phyloP scores from a whole-genome alignment of 768 basidiomycete genomes.

The Mycena rebaudengoi region DNA sequence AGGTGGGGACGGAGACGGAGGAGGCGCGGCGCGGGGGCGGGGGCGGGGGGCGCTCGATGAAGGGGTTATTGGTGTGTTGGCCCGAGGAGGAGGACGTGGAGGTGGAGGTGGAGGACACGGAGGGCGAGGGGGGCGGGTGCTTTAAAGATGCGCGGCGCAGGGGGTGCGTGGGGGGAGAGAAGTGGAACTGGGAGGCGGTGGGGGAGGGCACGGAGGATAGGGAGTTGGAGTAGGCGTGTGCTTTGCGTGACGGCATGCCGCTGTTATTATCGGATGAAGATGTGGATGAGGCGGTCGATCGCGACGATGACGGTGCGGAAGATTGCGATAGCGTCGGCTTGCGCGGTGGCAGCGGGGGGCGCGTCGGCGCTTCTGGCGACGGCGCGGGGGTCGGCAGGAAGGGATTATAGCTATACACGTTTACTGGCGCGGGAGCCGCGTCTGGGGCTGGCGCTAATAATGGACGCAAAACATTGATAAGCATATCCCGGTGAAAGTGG shows the following conservation, averaged over 20 bases:
- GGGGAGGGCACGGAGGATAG: neutral
- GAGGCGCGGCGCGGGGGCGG: conserved; percentile 14
- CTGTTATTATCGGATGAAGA: neutral
- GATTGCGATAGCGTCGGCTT: neutral
- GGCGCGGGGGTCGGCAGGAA: conserved; percentile 25
- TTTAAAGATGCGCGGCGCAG: neutral
- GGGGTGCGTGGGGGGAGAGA: conserved; percentile 11
- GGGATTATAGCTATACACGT: neutral
- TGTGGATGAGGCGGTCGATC: neutral
- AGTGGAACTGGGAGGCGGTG: neutral
- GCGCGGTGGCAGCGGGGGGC: conserved; percentile 11
- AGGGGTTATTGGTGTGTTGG: neutral
- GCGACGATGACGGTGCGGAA: neutral
- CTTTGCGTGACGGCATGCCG: neutral
- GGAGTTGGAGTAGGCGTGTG: conserved; percentile 3
- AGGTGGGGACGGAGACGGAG: neutral
- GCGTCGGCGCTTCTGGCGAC: conserved; percentile 15
- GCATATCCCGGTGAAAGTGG: neutral
- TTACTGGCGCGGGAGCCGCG: neutral
- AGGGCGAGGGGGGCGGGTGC: neutral
- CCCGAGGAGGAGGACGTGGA: neutral
- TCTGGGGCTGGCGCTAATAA: neutral
- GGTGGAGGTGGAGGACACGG: neutral
- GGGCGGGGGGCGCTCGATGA: neutral
- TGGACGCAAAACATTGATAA: neutral